A percentile compares a stretch with the other conserved stretches of the same genome.
Conservation (phyloP, 139 green algal genomes). For the Tetratostichococcus sp. region DNA sequence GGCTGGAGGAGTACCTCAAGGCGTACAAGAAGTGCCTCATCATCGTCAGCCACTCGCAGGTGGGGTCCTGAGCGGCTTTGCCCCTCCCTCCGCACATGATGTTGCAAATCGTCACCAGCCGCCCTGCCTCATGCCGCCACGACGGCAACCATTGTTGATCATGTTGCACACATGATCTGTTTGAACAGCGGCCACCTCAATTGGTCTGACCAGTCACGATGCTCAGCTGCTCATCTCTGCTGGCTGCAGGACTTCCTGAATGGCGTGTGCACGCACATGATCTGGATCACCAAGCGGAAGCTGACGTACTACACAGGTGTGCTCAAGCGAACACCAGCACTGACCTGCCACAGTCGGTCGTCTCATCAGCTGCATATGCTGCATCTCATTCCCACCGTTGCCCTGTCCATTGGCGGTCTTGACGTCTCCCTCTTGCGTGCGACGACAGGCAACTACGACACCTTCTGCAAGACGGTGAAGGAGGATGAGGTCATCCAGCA, state of each 20-base stretch:
- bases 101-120: too few species aligned
- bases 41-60: conserved; percentile 26
- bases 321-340: background rate
- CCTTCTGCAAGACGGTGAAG: conserved; percentile 41
- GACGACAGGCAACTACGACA: conserved; percentile 43
- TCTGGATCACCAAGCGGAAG: conserved; percentile 47
- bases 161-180: too few species aligned
- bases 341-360: background rate
- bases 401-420: too few species aligned
- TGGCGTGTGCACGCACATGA: conserved; percentile 67
- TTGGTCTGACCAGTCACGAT: too few species aligned
- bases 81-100: too few species aligned
- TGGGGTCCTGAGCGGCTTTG: background rate
- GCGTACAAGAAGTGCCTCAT: conserved; percentile 30
- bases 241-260: conserved; percentile 60
- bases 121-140: too few species aligned
- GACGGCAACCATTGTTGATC: too few species aligned
- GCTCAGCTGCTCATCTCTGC: too few species aligned
- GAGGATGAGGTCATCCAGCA: conserved; percentile 61
- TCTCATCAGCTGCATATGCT: background rate
- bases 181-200: too few species aligned
- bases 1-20: conserved; percentile 60
- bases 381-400: too few species aligned
- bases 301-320: conserved; percentile 59
- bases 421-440: too few species aligned